These are phyloP conservation scores for Blastocystis sp. DNA, from an alignment of 352 stramenopile species.

Conservation along the genomic window DNA sequence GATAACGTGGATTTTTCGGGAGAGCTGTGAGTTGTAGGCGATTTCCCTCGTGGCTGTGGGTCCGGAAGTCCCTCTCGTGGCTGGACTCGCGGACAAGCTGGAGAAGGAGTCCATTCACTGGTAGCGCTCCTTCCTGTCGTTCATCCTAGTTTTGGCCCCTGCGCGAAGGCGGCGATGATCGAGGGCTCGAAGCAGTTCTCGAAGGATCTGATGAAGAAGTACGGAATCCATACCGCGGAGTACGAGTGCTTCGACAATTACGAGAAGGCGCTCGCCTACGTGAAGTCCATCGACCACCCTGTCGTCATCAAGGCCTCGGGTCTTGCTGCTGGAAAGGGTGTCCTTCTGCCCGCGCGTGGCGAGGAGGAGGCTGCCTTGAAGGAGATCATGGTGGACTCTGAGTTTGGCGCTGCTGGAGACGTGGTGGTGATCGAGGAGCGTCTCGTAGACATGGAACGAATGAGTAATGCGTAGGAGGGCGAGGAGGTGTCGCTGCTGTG, in stretches of 20 bases:
- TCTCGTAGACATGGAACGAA: constrained; percentile 84
- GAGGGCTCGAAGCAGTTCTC: constrained; percentile 97
- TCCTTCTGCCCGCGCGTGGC: constrained; percentile 92
- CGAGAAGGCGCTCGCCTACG: constrained; percentile 86
- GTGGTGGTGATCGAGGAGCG: constrained; percentile 98
- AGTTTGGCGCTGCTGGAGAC: constrained; percentile 89
- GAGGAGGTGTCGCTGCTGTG: constrained; percentile 95
- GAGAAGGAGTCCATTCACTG: constrained; percentile 78
- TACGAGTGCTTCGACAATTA: constrained; percentile 95
- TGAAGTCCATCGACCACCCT: constrained; percentile 89
- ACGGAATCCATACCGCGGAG: constrained; percentile 93
- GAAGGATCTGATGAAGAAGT: constrained; percentile 97
- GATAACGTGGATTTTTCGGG: constrained; percentile 74
- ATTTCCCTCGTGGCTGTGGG: constrained; percentile 94
- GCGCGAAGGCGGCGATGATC: constrained; percentile 88
- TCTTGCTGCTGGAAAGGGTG: constrained; percentile 97
- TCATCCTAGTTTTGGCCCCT: constrained; percentile 89
- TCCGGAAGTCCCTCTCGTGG: constrained; percentile 93
- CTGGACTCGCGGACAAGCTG: constrained; percentile 92
- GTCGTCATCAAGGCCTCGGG: constrained; percentile 99
- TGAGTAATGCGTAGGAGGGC: constrained; percentile 11
- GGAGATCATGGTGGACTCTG: constrained; percentile 93
- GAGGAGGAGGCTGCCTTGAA: constrained; percentile 88
- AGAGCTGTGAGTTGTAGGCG: constrained; percentile 81
- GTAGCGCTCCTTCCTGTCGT: not conserved